Evolutionary conservation across 164 flowering plant species (phyloP), one percentile per base, ranked within the genome.

Genomic region (Stephania yunnanensis): DNA sequence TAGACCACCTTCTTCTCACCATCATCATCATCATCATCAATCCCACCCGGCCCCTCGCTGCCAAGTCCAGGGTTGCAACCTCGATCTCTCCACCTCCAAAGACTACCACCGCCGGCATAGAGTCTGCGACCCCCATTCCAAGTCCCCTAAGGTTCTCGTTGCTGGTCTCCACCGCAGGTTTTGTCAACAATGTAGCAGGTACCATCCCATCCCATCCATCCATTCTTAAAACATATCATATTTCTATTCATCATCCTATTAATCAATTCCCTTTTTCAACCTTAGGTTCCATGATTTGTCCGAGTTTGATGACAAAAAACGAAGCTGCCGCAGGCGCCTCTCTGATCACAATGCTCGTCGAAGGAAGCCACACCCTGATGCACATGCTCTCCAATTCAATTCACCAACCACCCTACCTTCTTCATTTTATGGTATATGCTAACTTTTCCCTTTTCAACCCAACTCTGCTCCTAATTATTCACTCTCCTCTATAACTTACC

Each of bases 121-220:
- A 83, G 92, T 93, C 75, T 93, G 98, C 76, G 91, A 85, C 71
- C 82, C 46, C 76, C 98, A 93, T 82, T 87, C 98, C 74, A 92
- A 90, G 79, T 75, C 82, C 80, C 86, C 95, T 36, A 87, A 82
- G 80, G 97, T 93, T 68, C 78, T 84, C 81, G 87, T 93, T 1
- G 81, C 74, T 73, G 98, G 98, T 72, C 64, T 80, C 66, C 97
- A 87, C 65, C 91, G 91, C 9, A 83, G 98, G 76, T 93, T 93
- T 83, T 93, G 98, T 80, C 98, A 93, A 76, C 97, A 94, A 79
- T 94, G 98, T 81, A 94, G 98, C 90, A 91, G n/a, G n/a, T n/a
- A n/a, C n/a, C n/a, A n/a, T n/a, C n/a, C n/a, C n/a, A n/a, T n/a
- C n/a, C n/a, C n/a, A n/a, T n/a, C n/a, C n/a, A n/a, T n/a, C n/a